A percentile compares a stretch with the other conserved stretches of the same genome.
Conservation (phyloP, 192 early-diverging fungal genomes). For the Physocladia obscura region DNA sequence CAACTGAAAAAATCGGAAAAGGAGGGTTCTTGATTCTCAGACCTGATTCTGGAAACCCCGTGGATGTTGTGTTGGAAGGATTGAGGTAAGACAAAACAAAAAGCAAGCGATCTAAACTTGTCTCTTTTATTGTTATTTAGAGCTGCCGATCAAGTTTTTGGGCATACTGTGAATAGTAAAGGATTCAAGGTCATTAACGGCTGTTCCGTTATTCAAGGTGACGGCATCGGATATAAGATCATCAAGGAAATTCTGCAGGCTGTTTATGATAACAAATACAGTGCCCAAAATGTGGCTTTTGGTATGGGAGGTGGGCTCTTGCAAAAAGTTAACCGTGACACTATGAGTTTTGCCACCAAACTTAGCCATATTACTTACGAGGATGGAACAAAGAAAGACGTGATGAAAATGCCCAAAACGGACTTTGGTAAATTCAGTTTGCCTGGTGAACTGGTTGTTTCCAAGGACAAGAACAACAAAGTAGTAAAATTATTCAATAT, state of each 20-base stretch:
- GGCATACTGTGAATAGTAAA: constrained; percentile 64
- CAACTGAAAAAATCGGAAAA: constrained; percentile 63
- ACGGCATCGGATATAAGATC: constrained; percentile 64
- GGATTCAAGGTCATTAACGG: constrained; percentile 76
- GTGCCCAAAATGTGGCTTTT: constrained; percentile 73
- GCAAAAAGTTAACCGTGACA: constrained; percentile 84
- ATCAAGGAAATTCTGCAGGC: constrained; percentile 59
- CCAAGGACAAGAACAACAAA: constrained; percentile 27
- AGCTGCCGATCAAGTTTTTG: constrained; percentile 75
- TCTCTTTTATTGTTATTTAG: constrained; percentile 20
- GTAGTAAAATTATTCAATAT: neutral
- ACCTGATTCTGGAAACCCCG: constrained; percentile 83
- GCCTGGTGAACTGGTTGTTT: constrained; percentile 67
- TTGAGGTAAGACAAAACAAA: constrained; percentile 47
- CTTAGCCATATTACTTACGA: constrained; percentile 65
- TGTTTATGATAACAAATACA: constrained; percentile 59
- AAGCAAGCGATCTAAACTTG: neutral
- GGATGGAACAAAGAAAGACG: constrained; percentile 66
- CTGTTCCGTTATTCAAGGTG: constrained; percentile 80
- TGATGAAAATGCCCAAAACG: constrained; percentile 85
- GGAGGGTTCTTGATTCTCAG: constrained; percentile 81
- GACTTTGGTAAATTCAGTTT: constrained; percentile 72
- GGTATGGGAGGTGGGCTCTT: constrained; percentile 88
- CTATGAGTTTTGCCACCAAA: constrained; percentile 85
- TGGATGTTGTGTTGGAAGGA: constrained; percentile 71